phyloP scores from a whole-genome alignment of 1,284 basidiomycete species.

The Rhodotorula sp. region DNA sequence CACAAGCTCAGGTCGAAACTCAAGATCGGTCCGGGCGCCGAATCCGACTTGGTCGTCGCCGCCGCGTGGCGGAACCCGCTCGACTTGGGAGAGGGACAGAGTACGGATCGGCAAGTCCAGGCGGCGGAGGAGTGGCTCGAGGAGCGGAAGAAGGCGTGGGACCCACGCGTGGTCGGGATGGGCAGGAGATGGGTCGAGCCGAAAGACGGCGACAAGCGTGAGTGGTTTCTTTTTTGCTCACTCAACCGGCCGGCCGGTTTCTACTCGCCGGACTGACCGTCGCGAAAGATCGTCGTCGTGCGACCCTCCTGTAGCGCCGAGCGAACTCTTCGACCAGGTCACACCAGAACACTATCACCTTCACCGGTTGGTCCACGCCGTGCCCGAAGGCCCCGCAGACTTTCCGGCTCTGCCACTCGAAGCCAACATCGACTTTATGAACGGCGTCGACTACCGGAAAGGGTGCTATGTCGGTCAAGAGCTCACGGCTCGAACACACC shows the following conservation, averaged over 20 bases:
- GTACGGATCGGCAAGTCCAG: constrained; percentile 62
- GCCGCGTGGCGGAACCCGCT: constrained; percentile 66
- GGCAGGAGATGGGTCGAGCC: constrained; percentile 60
- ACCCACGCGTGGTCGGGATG: constrained; percentile 74
- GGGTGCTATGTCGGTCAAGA: constrained; percentile 99
- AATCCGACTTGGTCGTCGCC: constrained; percentile 70
- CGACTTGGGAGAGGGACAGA: constrained; percentile 52
- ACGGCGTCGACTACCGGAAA: constrained; percentile 93
- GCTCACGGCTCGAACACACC: constrained; percentile 92
- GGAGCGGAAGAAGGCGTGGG: constrained; percentile 53
- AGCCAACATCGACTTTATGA: constrained; percentile 89
- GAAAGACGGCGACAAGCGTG: constrained; percentile 14
- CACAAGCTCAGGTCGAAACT: constrained; percentile 90
- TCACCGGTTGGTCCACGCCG: constrained; percentile 76
- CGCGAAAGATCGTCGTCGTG: no score
- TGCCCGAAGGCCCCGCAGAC: constrained; percentile 82
- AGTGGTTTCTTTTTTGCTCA: neutral
- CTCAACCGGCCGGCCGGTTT: no score
- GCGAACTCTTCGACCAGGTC: constrained; percentile 18
- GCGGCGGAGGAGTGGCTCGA: constrained; percentile 46
- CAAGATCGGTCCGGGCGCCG: constrained; percentile 70
- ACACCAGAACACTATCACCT: constrained; percentile 60
- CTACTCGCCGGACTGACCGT: neutral
- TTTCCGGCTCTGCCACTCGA: constrained; percentile 89
- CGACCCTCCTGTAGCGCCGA: constrained; percentile 12